Evolutionary conservation across 441 rosid species (phyloP).

Genomic region (Theobroma grandiflorum): DNA sequence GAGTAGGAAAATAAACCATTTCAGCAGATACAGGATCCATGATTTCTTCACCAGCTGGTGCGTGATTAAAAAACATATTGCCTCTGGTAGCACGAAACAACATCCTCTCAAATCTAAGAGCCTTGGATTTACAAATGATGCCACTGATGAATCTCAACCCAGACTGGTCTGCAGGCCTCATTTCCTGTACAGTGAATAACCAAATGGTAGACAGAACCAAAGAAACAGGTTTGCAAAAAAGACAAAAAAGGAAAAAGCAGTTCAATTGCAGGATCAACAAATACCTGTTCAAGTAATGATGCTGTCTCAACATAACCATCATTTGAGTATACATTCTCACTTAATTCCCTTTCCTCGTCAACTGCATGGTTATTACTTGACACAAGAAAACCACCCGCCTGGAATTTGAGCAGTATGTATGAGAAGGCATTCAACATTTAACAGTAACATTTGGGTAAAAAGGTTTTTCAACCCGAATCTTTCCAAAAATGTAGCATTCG

Average conservation of each 20-base stretch:
- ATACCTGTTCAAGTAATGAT: slow-evolving; percentile 91
- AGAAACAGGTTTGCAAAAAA: slow-evolving; percentile 25
- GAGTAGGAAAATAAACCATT: slow-evolving; percentile 61
- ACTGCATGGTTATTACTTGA: slow-evolving; percentile 71
- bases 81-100: slow-evolving; percentile 98
- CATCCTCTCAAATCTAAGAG: slow-evolving; percentile 89
- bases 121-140: slow-evolving; percentile 81
- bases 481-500: not conserved
- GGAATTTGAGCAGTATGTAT: slow-evolving; percentile 31
- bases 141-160: slow-evolving; percentile 94
- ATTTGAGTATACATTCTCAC: slow-evolving; percentile 71
- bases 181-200: slow-evolving; percentile 62
- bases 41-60: slow-evolving; percentile 88
- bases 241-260: slow-evolving; percentile 10
- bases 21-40: slow-evolving; percentile 88
- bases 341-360: slow-evolving; percentile 80
- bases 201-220: slow-evolving; percentile 31
- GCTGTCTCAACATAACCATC: slow-evolving; percentile 57
- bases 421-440: slow-evolving; percentile 12
- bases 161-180: slow-evolving; percentile 73
- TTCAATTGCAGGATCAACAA: slow-evolving; percentile 31
- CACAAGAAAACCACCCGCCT: slow-evolving; percentile 90
- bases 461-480: not conserved
- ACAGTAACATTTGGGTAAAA: not conserved
- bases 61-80: slow-evolving; percentile 96